Evolutionary conservation across 331 rosid species (phyloP).

Genomic region (Rosa hybrid): DNA sequence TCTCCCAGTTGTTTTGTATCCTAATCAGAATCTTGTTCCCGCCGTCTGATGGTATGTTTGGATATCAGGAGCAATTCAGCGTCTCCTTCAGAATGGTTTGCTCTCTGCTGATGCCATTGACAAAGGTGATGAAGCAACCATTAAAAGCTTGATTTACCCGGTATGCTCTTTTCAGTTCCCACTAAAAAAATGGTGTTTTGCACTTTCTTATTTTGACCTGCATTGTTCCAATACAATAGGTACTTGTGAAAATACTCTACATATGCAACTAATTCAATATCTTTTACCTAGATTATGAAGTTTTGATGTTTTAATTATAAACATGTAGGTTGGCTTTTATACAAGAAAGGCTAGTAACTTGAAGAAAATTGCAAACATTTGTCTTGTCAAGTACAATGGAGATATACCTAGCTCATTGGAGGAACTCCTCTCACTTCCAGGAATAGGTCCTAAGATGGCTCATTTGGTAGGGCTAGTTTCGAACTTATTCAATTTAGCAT

Average conservation of each 20-base stretch:
- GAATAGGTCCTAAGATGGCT: conserved; percentile 97
- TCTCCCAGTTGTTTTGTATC: background rate
- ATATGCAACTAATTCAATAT: background rate
- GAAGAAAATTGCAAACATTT: conserved; percentile 83
- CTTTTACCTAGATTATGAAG: background rate
- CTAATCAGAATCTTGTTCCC: conserved; percentile 4
- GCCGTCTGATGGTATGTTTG: conserved; percentile 9
- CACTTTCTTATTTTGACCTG: background rate
- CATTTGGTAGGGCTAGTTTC: conserved; percentile 60
- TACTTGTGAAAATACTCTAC: background rate
- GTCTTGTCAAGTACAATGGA: conserved; percentile 71
- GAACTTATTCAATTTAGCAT: conserved; percentile 20
- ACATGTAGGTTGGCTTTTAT: conserved; percentile 80
- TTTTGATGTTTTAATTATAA: conserved; percentile 12
- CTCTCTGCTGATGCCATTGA: conserved; percentile 73
- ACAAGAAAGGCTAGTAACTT: conserved; percentile 77
- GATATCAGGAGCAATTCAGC: conserved; percentile 75
- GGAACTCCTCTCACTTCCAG: conserved; percentile 79
- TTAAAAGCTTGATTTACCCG: conserved; percentile 79
- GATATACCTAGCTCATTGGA: conserved; percentile 81
- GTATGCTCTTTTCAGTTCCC: conserved; percentile 41
- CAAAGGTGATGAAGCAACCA: conserved; percentile 68
- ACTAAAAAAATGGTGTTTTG: conserved; percentile 6
- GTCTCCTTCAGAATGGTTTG: conserved; percentile 71
- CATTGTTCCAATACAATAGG: background rate